phyloP scores from a whole-genome alignment of 768 basidiomycete species.

The Lenzites betulinus region DNA sequence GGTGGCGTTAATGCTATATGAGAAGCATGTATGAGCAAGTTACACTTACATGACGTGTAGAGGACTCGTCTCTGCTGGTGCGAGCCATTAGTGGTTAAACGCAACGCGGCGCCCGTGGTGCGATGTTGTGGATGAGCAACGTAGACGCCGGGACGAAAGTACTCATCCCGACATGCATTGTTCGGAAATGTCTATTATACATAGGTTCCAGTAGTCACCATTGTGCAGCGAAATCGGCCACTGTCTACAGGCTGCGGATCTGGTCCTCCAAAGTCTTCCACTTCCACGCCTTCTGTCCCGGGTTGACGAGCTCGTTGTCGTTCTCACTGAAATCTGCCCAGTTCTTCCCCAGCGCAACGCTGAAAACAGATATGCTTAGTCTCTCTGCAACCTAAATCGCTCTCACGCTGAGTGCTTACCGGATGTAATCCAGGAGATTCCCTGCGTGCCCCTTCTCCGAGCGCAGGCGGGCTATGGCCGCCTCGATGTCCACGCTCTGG shows the following conservation, averaged over 20 bases:
- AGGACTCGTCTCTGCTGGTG: too few species aligned
- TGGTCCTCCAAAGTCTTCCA: constrained; percentile 27
- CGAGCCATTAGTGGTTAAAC: too few species aligned
- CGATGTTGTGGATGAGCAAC: too few species aligned
- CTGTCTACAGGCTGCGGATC: not conserved
- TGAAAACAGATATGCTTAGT: not conserved
- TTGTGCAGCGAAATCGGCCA: too few species aligned
- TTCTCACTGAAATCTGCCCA: constrained; percentile 22
- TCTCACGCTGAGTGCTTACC: not conserved
- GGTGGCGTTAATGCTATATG: too few species aligned
- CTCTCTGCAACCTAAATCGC: not conserved
- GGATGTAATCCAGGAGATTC: not conserved
- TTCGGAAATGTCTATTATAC: too few species aligned
- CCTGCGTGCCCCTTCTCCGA: not conserved
- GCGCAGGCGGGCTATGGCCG: not conserved
- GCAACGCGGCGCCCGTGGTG: too few species aligned
- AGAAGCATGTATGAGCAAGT: too few species aligned
- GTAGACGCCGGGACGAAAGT: too few species aligned
- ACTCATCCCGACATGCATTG: too few species aligned
- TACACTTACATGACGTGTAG: too few species aligned
- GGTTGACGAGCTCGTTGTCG: constrained; percentile 30
- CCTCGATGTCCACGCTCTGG: constrained; percentile 1
- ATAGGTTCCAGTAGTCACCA: too few species aligned
- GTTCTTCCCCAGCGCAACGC: constrained; percentile 23
- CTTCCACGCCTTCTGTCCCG: constrained; percentile 25